Conservation (phyloP, 768 basidiomycete species). For the Podaxis rugospora region DNA sequence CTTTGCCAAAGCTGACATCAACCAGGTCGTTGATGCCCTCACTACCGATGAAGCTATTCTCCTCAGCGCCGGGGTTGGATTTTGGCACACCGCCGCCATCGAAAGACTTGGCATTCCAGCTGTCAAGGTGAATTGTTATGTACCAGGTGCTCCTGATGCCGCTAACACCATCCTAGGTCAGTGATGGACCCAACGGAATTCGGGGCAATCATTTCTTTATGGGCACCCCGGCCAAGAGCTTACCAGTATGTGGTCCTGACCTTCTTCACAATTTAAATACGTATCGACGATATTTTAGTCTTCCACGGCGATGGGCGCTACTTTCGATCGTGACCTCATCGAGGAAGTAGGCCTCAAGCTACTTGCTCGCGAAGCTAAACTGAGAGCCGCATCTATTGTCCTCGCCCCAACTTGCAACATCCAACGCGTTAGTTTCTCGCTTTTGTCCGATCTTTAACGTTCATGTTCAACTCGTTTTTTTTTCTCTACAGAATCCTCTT, state of each 20-base stretch:
- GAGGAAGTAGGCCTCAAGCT: constrained; percentile 58
- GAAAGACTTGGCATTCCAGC: constrained; percentile 67
- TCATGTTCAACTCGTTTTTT: constrained; percentile 4
- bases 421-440: constrained; percentile 49
- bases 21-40: constrained; percentile 57
- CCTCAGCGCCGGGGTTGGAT: constrained; percentile 69
- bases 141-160: not conserved
- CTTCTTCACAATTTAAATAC: not conserved
- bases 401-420: constrained; percentile 85
- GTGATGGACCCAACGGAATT: constrained; percentile 77
- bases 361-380: constrained; percentile 68
- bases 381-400: constrained; percentile 62
- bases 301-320: constrained; percentile 71
- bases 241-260: constrained; percentile 47
- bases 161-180: constrained; percentile 41
- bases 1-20: constrained; percentile 60
- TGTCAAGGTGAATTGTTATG: constrained; percentile 45
- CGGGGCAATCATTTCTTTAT: constrained; percentile 78
- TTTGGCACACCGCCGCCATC: constrained; percentile 70
- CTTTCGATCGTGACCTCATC: constrained; percentile 66
- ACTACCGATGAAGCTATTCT: constrained; percentile 73
- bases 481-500: constrained; percentile 49
- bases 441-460: not conserved
- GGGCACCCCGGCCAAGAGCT: constrained; percentile 75
- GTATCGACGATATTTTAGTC: constrained; percentile 29